Base-by-base conservation (phyloP, 345 rosid genomes). In the Psidium guajava region DNA sequence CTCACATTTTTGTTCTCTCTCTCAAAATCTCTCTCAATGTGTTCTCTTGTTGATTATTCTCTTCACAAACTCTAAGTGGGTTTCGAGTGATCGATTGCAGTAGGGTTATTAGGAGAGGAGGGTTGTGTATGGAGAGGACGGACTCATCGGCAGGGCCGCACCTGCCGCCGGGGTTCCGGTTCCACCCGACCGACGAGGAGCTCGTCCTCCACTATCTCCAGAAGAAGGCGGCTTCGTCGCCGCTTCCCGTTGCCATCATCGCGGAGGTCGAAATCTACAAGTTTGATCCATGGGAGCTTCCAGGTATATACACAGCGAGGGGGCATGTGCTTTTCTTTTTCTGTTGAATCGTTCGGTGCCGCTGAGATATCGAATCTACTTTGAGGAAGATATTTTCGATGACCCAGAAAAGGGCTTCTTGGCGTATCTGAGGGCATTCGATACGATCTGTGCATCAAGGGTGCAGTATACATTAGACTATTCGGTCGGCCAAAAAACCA, bases 181-280 rank as follows among this genome's bases (percentile, higher is more conserved):
- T 97, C 92, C 99, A 97, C 85, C 99, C 99, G 24, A 95, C 99
- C 42, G 99, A 97, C 28, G 99, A 97, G 88, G 99, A 97, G 89
- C 96, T 97, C 20, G 95, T 97, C 0, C 93, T 93, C 54, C 98
- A 97, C 91, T 97, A 97, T 86, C 97, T 97, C 69, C 94, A 97
- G 88, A 95, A 92, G 87, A 97, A 97, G 87, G 93, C 92, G 3
- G 88, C 91, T 8, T 95, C 98, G 2, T 89, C 90, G 87, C 98
- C 96, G 28, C 90, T 95, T 54, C 98, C 99, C 0, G 98, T 96
- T 18, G 86, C 98, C 18, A 94, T 97, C 69, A 93, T 97, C 52
- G 96, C 99, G 58, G 99, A 96, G 61, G 93, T 97, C 69, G 98
- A 97, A 89, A 91, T 97, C 11, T 97, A 97, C 87, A 97, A 97